Evolutionary conservation across 345 rosid species (phyloP), one percentile per base, ranked within the genome.

Genomic region (Angophora floribunda): DNA sequence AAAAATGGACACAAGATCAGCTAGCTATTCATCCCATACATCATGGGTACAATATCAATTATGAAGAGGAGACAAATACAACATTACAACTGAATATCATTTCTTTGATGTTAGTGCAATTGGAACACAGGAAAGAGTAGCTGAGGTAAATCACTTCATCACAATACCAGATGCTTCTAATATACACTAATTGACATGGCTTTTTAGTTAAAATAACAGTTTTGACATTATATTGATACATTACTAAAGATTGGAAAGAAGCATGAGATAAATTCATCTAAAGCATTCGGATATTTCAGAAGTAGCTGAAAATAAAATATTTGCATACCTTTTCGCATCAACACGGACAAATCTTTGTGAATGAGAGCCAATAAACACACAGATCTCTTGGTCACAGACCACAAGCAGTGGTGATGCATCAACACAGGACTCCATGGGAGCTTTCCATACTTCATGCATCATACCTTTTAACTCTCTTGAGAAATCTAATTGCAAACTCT

Each of bases 351-450:
- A 97, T 84, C 92, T 96, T 59, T 91, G 92, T 7, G 99, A 94
- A 90, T 98, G 99, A 86, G 99, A 97, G 90, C 99, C 99, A 91
- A 97, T 92, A 91, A 98, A 95, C 61, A 97, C 84, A 94, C 92
- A 96, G 85, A 93, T 85, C 89, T 97, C 94, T 2, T 93, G 91
- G 84, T 92, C 92, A 90, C 91, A 94, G 87, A 94, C 89, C 70
- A 96, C 98, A 70, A 96, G 85, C 67, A 97, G 92, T 50, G 98
- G 98, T 1, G 99, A 98, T 87, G 98, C 98, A 93, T 98, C 99
- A 88, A 97, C 97, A 89, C 99, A 98, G 87, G 99, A 96, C 87
- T 92, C 97, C 99, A 96, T 93, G 90, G 91, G 91, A 93, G 93
- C 97, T 92, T 96, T 96, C 99, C 99, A 98, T 85, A 96, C 55